phyloP scores from a whole-genome alignment of 192 early-diverging fungal genomes.

The Coemansia sp. region DNA sequence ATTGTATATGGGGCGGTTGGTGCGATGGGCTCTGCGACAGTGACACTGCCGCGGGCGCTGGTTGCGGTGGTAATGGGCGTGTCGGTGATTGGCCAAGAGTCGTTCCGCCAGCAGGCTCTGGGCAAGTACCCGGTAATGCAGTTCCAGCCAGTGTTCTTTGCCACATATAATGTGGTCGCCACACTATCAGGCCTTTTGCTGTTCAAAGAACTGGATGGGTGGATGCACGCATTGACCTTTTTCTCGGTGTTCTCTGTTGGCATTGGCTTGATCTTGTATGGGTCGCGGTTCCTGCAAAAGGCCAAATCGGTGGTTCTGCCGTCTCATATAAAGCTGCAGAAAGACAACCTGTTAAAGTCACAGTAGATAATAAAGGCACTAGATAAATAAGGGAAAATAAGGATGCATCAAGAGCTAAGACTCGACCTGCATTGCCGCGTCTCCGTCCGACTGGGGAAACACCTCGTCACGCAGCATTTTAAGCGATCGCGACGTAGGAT shows the following conservation, averaged over 20 bases:
- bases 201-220: slow-evolving; percentile 46
- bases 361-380: slow-evolving; percentile 6
- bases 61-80: slow-evolving; percentile 28
- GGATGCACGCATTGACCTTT: slow-evolving; percentile 32
- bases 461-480: slow-evolving; percentile 29
- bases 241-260: slow-evolving; percentile 32
- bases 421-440: slow-evolving; percentile 2
- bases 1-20: slow-evolving; percentile 38
- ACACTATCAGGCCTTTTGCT: slow-evolving; percentile 43
- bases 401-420: neutral
- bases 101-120: slow-evolving; percentile 53
- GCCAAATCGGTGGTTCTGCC: slow-evolving; percentile 37
- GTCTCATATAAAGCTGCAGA: slow-evolving; percentile 48
- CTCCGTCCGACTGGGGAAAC: neutral
- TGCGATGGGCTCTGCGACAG: slow-evolving; percentile 8
- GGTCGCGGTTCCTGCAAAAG: slow-evolving; percentile 43
- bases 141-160: slow-evolving; percentile 57
- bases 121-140: slow-evolving; percentile 49
- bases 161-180: slow-evolving; percentile 50
- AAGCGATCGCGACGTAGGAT: slow-evolving; percentile 37
- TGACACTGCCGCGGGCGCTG: slow-evolving; percentile 24
- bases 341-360: slow-evolving; percentile 35
- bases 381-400: too few species aligned
- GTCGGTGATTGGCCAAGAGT: slow-evolving; percentile 53
- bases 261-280: slow-evolving; percentile 41